phyloP scores from a whole-genome alignment of 2,329 filamentous ascomycete species.

The Fusarium sp. region DNA sequence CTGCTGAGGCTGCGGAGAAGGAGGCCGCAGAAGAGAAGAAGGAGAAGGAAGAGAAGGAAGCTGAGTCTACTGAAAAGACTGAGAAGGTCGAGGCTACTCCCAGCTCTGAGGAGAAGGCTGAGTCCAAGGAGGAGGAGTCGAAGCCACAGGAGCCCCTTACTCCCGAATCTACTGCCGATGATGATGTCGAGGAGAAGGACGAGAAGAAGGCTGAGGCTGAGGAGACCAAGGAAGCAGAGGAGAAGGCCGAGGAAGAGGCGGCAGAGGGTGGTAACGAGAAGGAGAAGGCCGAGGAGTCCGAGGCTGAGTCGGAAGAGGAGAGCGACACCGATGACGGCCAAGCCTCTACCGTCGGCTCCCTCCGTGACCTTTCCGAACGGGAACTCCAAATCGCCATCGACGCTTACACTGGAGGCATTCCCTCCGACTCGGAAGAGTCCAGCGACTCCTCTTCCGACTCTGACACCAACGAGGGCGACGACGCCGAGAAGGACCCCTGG shows the following conservation, averaged over 20 bases:
- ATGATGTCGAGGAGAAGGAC: conserved; percentile 3
- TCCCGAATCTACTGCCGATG: conserved; percentile 29
- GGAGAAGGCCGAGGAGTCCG: conserved; percentile 17
- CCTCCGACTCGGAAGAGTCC: conserved; percentile 8
- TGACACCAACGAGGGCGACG: conserved; percentile 55
- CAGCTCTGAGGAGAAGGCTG: conserved; percentile 7
- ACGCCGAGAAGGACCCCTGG: conserved; percentile 69
- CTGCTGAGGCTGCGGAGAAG: conserved; percentile 50
- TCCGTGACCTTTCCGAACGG: conserved; percentile 55
- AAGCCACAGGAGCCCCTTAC: conserved; percentile 34
- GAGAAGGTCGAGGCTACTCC: conserved; percentile 6
- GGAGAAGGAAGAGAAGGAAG: conserved; percentile 41
- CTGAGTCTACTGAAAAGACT: conserved; percentile 22
- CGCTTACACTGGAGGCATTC: conserved; percentile 14
- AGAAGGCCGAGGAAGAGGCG: neutral
- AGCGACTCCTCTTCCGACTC: conserved; percentile 31
- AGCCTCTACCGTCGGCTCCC: conserved; percentile 46
- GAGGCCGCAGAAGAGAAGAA: conserved; percentile 4
- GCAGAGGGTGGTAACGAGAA: conserved; percentile 1
- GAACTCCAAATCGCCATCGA: conserved; percentile 52
- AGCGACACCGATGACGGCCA: conserved; percentile 39
- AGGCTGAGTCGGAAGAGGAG: conserved; percentile 39
- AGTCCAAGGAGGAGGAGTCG: conserved; percentile 23
- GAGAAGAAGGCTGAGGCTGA: neutral
- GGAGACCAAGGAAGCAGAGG: conserved; percentile 1